Conservation (phyloP, 768 basidiomycete species). For the Termitomyces sp. region DNA sequence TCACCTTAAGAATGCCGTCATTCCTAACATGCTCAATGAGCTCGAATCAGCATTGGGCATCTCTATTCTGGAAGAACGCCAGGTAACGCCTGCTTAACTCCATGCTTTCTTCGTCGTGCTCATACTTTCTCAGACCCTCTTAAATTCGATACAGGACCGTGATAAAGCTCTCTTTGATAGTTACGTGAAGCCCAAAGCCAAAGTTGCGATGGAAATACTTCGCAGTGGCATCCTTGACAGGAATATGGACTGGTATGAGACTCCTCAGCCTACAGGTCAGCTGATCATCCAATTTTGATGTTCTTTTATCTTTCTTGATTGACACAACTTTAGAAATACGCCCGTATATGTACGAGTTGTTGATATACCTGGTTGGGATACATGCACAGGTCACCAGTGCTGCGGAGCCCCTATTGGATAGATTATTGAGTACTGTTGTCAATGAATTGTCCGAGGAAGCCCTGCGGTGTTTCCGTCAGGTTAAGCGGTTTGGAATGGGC, state of each 20-base stretch:
- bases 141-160: slow-evolving; percentile 75
- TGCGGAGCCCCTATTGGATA: slow-evolving; percentile 75
- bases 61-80: slow-evolving; percentile 68
- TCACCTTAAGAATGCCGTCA: slow-evolving; percentile 62
- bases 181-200: slow-evolving; percentile 80
- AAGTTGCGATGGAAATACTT: slow-evolving; percentile 61
- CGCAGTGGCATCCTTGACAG: slow-evolving; percentile 76
- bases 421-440: slow-evolving; percentile 78
- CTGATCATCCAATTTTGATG: slow-evolving; percentile 25
- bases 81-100: slow-evolving; percentile 37
- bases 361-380: slow-evolving; percentile 86
- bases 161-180: slow-evolving; percentile 89
- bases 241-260: slow-evolving; percentile 92
- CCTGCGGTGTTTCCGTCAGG: slow-evolving; percentile 80
- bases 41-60: slow-evolving; percentile 75
- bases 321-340: slow-evolving; percentile 65
- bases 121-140: slow-evolving; percentile 48
- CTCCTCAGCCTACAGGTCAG: slow-evolving; percentile 81
- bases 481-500: slow-evolving; percentile 94
- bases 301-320: neutral
- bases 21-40: slow-evolving; percentile 79
- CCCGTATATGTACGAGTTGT: slow-evolving; percentile 86
- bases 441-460: slow-evolving; percentile 83
- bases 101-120: neutral
- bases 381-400: slow-evolving; percentile 87